These are phyloP conservation scores for Monosporascus sp. DNA, from an alignment of 2,329 filamentous ascomycete species.

Conservation along the genomic window DNA sequence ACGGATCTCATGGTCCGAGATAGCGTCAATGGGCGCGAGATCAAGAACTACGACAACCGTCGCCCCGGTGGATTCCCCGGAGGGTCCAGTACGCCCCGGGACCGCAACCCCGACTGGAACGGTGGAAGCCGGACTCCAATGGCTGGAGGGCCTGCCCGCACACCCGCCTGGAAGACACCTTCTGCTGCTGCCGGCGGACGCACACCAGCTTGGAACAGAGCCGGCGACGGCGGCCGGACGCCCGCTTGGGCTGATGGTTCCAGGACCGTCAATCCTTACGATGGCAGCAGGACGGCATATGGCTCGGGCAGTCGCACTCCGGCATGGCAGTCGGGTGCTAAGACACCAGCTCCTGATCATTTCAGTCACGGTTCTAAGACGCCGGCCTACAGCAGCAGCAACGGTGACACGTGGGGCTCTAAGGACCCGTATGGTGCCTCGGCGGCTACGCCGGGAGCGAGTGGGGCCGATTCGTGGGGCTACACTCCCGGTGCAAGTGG, in stretches of 20 bases:
- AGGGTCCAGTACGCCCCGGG: conserved; percentile 40
- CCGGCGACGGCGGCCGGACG: conserved; percentile 55
- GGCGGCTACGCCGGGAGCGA: conserved; percentile 53
- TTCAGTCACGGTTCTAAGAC: conserved; percentile 66
- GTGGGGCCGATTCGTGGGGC: conserved; percentile 55
- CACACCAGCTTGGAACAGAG: conserved; percentile 58
- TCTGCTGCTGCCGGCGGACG: conserved; percentile 50
- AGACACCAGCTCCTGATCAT: conserved; percentile 61
- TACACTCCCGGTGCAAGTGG: conserved; percentile 48
- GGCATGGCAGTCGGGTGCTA: conserved; percentile 72
- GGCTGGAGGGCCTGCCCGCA: conserved; percentile 57
- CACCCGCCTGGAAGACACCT: conserved; percentile 70
- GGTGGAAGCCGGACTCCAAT: conserved; percentile 65
- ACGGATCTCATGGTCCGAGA: conserved; percentile 82
- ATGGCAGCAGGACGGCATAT: conserved; percentile 72
- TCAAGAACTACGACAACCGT: conserved; percentile 59
- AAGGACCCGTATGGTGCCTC: conserved; percentile 71
- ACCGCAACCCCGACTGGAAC: conserved; percentile 52
- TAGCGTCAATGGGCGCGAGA: conserved; percentile 69
- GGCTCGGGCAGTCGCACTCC: conserved; percentile 68
- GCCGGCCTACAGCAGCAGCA: conserved; percentile 50
- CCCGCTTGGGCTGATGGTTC: conserved; percentile 68
- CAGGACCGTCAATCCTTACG: conserved; percentile 64
- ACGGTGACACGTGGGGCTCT: conserved; percentile 61
- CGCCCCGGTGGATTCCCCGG: conserved; percentile 38